Evolutionary conservation across 1,284 basidiomycete genomes (phyloP).

Genomic region (Bjerkandera adusta): DNA sequence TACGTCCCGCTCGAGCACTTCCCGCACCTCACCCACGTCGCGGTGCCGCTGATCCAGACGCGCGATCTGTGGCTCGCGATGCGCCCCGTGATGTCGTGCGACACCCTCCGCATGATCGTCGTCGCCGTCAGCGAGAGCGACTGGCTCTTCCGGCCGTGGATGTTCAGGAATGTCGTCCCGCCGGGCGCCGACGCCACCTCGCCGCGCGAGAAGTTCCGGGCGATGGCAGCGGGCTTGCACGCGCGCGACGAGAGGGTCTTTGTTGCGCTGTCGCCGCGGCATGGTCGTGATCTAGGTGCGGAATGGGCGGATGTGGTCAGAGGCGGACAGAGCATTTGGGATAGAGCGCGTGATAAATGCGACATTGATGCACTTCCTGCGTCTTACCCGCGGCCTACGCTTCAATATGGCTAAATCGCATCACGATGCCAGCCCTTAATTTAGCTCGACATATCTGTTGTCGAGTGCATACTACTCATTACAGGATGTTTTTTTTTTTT

Average conservation of each 20-base stretch:
- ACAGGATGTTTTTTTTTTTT: too few species aligned
- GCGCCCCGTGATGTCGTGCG: too few species aligned
- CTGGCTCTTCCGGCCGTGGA: conserved; percentile 24
- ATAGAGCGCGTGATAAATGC: conserved; percentile 13
- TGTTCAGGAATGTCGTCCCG: conserved; percentile 17
- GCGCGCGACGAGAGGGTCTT: conserved; percentile 22
- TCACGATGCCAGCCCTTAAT: too few species aligned
- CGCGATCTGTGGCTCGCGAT: too few species aligned
- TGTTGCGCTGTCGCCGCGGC: conserved; percentile 21
- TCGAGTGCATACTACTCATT: too few species aligned
- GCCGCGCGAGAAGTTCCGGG: conserved; percentile 22
- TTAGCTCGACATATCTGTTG: too few species aligned
- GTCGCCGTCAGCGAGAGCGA: conserved; percentile 24
- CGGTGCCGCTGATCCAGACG: conserved; percentile 26
- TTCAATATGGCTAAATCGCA: too few species aligned
- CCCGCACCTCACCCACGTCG: conserved; percentile 27
- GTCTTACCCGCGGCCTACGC: too few species aligned
- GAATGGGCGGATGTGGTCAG: conserved; percentile 25
- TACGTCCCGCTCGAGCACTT: conserved; percentile 26
- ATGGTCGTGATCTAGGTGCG: conserved; percentile 1
- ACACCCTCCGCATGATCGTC: conserved; percentile 24
- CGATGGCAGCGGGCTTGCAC: conserved; percentile 17
- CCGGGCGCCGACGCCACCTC: conserved; percentile 13
- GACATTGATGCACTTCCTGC: too few species aligned
- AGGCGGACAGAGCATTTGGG: conserved; percentile 23